phyloP scores from a whole-genome alignment of 2,329 filamentous ascomycete genomes.

The Chalaropsis ovoidea region DNA sequence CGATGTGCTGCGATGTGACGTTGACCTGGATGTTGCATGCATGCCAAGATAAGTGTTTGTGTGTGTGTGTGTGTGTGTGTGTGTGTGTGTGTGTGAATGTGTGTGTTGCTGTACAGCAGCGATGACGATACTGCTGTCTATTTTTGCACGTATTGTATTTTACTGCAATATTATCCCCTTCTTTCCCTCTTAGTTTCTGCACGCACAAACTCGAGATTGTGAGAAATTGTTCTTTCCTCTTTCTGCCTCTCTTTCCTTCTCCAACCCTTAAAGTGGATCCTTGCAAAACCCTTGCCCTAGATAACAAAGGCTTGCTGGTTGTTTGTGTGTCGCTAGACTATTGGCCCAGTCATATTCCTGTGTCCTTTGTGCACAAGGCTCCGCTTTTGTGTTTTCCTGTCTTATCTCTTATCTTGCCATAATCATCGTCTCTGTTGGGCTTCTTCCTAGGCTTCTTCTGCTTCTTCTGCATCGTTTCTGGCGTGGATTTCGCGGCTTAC shows the following conservation, averaged over 20 bases:
- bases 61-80: constrained; percentile 2
- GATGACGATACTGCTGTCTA: no score
- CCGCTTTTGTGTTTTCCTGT: not conserved
- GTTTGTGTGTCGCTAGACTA: not conserved
- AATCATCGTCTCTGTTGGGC: not conserved
- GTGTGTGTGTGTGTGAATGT: not conserved
- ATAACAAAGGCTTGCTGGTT: not conserved
- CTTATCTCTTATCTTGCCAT: constrained; percentile 6
- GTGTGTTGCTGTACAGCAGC: no score
- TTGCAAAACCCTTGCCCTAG: not conserved
- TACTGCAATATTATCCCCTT: not conserved
- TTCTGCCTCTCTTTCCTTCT: not conserved
- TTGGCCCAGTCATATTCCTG: not conserved
- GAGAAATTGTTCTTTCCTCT: not conserved
- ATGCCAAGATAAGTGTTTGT: constrained; percentile 8
- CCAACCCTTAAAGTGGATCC: constrained; percentile 6
- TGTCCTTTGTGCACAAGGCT: constrained; percentile 8
- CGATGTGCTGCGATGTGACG: constrained; percentile 8
- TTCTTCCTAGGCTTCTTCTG: not conserved
- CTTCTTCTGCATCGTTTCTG: not conserved
- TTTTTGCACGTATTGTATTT: not conserved
- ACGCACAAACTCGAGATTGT: not conserved
- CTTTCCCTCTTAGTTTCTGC: not conserved
- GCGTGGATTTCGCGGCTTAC: not conserved
- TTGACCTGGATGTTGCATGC: constrained; percentile 9